Conservation (phyloP, 2,329 filamentous ascomycete genomes). For the Alternaria sp. region DNA sequence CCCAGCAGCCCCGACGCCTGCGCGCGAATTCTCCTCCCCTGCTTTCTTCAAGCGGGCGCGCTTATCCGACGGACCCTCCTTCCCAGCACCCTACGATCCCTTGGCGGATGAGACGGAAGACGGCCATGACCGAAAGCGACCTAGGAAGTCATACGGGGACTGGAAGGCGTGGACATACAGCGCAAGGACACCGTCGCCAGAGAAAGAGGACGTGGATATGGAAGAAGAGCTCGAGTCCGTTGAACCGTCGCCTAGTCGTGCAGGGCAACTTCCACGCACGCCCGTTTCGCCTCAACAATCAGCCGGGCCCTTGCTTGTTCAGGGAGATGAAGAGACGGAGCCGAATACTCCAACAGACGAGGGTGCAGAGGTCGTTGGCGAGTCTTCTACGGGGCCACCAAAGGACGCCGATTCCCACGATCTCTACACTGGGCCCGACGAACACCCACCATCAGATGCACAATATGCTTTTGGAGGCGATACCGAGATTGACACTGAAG, state of each 20-base stretch:
- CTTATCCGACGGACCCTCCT: constrained; percentile 71
- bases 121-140: constrained; percentile 70
- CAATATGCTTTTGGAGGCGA: constrained; percentile 48
- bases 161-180: constrained; percentile 76
- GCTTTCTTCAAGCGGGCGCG: constrained; percentile 75
- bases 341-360: not conserved
- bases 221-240: constrained; percentile 25
- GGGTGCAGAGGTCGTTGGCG: not conserved
- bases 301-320: not conserved
- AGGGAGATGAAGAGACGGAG: not conserved
- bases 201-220: constrained; percentile 53
- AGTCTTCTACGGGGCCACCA: not conserved
- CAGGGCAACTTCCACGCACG: constrained; percentile 31
- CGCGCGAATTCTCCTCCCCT: constrained; percentile 71
- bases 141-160: constrained; percentile 71
- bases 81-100: constrained; percentile 67
- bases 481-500: constrained; percentile 38
- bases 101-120: constrained; percentile 68
- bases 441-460: constrained; percentile 65
- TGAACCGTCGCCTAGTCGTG: constrained; percentile 31
- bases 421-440: constrained; percentile 32
- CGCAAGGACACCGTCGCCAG: constrained; percentile 74
- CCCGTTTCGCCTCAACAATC: constrained; percentile 32
- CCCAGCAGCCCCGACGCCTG: constrained; percentile 12
- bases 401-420: constrained; percentile 28